Conservation (phyloP, 345 rosid species). For the Salix viminalis region DNA sequence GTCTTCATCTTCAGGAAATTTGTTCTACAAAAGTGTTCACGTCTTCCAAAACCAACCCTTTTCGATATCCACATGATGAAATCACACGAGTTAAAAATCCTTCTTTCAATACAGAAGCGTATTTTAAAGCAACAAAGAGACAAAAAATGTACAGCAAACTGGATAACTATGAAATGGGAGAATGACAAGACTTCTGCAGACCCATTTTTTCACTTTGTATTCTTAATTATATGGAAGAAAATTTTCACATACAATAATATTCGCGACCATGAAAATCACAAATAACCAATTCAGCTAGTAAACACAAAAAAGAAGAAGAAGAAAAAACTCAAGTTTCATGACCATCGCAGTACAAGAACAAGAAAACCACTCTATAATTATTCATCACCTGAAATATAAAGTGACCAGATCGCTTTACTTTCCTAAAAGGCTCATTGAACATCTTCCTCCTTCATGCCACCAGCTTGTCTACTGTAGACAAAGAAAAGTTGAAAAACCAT, state of each 20-base stretch:
- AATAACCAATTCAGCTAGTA: background rate
- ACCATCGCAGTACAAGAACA: background rate
- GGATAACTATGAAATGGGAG: background rate
- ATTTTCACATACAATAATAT: background rate
- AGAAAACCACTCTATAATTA: background rate
- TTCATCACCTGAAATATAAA: slow-evolving; percentile 46
- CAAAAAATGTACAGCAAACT: slow-evolving; percentile 10
- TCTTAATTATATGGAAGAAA: background rate
- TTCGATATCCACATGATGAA: slow-evolving; percentile 9
- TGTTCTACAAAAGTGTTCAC: slow-evolving; percentile 29
- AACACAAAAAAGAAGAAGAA: background rate
- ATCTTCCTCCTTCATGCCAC: slow-evolving; percentile 39
- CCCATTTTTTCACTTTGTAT: background rate
- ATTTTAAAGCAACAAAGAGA: background rate
- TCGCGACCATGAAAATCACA: background rate
- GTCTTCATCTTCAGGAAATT: slow-evolving; percentile 21
- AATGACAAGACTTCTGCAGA: background rate
- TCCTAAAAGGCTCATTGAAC: slow-evolving; percentile 48
- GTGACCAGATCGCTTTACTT: slow-evolving; percentile 31
- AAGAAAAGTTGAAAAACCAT: background rate
- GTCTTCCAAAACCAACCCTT: slow-evolving; percentile 14
- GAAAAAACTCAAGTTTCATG: background rate
- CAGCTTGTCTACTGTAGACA: background rate
- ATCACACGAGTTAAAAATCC: slow-evolving; percentile 7
- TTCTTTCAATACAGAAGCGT: background rate